A percentile compares a stretch with the other conserved stretches of the same genome.
Conservation (phyloP, 2,329 filamentous ascomycete species). For the Pseudogymnoascus sp. region DNA sequence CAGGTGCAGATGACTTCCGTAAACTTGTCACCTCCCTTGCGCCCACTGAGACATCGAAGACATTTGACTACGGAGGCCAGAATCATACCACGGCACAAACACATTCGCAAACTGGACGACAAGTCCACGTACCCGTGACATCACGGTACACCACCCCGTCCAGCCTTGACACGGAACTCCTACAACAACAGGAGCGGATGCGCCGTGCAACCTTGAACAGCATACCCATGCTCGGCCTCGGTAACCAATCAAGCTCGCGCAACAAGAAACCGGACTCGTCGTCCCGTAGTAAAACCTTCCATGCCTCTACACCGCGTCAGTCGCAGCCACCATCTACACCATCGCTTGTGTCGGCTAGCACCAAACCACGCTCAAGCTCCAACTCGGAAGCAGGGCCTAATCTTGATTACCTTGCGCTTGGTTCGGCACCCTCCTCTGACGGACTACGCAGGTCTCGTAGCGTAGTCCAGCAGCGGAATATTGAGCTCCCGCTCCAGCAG, state of each 20-base stretch:
- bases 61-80: not conserved
- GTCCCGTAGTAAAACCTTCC: constrained; percentile 19
- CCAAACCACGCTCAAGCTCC: constrained; percentile 8
- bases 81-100: not conserved
- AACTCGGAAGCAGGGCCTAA: constrained; percentile 32
- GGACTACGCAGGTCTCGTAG: not conserved
- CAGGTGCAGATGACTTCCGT: constrained; percentile 47
- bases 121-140: not conserved
- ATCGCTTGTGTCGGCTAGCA: not conserved
- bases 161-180: constrained; percentile 43
- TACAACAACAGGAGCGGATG: constrained; percentile 48
- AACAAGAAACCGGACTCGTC: constrained; percentile 42
- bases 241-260: constrained; percentile 30
- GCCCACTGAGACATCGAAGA: constrained; percentile 14
- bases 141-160: not conserved
- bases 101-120: not conserved
- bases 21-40: constrained; percentile 35
- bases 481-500: not conserved
- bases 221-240: constrained; percentile 16
- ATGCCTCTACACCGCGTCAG: not conserved
- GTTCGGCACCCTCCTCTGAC: not conserved
- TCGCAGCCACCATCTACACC: not conserved
- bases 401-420: constrained; percentile 51
- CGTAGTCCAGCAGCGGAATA: not conserved
- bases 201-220: constrained; percentile 48